phyloP scores from a whole-genome alignment of 257 asterid genomes.

The Capsicum chinense region DNA sequence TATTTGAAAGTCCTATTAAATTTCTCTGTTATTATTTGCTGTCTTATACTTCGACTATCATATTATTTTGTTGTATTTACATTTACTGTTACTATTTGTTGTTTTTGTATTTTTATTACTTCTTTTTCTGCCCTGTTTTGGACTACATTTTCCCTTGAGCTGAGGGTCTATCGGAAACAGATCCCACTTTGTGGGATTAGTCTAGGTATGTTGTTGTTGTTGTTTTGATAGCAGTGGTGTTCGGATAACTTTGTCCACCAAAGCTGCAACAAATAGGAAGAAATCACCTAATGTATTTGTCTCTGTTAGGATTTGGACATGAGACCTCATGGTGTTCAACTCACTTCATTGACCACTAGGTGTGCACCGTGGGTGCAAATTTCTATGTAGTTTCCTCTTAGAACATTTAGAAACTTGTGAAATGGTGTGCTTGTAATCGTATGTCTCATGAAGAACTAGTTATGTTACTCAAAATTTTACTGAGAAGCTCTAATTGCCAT shows the following conservation, averaged over 20 bases:
- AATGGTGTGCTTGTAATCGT: not conserved
- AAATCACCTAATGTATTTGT: not conserved
- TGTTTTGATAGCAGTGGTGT: no score
- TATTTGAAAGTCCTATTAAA: not conserved
- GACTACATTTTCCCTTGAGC: no score
- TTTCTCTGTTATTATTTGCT: not conserved
- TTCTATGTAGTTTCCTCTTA: not conserved
- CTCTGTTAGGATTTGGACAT: not conserved
- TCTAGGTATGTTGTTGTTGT: no score
- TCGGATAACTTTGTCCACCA: not conserved
- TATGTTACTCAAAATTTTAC: not conserved
- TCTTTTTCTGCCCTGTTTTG: no score
- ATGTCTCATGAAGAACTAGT: not conserved
- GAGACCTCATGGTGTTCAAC: not conserved
- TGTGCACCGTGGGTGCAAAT: not conserved
- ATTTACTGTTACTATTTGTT: no score
- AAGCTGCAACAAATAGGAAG: not conserved
- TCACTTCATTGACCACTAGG: no score
- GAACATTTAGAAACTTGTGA: not conserved
- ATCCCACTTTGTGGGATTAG: no score
- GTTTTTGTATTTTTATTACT: no score
- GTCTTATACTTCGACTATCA: no score
- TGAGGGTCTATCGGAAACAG: no score
- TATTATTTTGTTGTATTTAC: no score
- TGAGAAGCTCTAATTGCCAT: not conserved